phyloP scores from a whole-genome alignment of 1,284 basidiomycete species.

The Ganoderma resinaceum region DNA sequence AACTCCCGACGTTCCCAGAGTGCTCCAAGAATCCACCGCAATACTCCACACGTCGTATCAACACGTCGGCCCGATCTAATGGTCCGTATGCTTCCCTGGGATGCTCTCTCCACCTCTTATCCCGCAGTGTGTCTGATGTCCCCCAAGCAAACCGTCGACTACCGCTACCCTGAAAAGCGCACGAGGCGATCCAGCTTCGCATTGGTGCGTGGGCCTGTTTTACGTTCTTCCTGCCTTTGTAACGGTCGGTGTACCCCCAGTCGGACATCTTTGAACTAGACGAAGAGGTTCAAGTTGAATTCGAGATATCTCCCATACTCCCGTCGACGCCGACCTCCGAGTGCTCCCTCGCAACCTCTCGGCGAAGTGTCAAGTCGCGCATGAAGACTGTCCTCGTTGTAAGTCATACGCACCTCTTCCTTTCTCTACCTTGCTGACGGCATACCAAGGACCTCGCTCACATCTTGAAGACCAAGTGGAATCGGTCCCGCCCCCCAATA shows the following conservation, averaged over 20 bases:
- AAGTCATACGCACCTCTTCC: background rate
- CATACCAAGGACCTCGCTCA: slow-evolving; percentile 16
- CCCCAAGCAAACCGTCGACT: slow-evolving; percentile 31
- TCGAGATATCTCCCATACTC: slow-evolving; percentile 65
- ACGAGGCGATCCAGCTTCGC: slow-evolving; percentile 31
- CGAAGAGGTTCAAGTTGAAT: slow-evolving; percentile 47
- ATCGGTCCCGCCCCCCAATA: slow-evolving; percentile 18
- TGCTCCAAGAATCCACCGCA: slow-evolving; percentile 11
- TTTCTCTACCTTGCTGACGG: background rate
- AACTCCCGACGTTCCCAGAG: slow-evolving; percentile 20
- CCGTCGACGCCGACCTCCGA: slow-evolving; percentile 27
- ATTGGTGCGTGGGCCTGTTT: slow-evolving; percentile 25
- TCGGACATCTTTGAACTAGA: slow-evolving; percentile 40
- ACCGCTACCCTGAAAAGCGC: slow-evolving; percentile 21
- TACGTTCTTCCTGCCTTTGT: background rate
- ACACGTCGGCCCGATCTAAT: slow-evolving; percentile 20
- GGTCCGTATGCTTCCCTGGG: slow-evolving; percentile 13
- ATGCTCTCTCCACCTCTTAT: too few relatives aligned
- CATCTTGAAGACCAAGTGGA: slow-evolving; percentile 18
- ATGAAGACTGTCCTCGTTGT: slow-evolving; percentile 25
- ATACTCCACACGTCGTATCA: slow-evolving; percentile 2
- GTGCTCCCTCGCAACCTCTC: slow-evolving; percentile 40
- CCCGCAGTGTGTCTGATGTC: background rate
- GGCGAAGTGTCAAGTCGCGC: slow-evolving; percentile 24
- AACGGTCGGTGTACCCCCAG: slow-evolving; percentile 14